Conservation (phyloP, 202 grass and related monocot genomes). For the Schoenoplectus triqueter region DNA sequence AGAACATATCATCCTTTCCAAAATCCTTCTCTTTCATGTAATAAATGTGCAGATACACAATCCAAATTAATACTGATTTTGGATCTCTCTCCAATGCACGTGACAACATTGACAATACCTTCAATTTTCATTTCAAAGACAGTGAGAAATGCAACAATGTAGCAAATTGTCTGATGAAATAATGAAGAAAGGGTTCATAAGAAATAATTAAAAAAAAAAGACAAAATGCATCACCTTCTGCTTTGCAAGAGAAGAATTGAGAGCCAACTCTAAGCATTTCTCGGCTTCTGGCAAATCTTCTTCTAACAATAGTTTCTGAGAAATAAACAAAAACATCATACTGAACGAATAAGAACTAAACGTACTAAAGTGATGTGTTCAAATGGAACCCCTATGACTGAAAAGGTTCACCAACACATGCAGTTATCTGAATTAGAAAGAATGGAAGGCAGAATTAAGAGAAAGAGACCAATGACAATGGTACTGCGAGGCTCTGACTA, state of each 20-base stretch:
- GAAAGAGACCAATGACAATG: background rate
- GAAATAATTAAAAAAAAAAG: constrained; percentile 31
- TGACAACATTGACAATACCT: constrained; percentile 81
- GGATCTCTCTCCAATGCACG: constrained; percentile 82
- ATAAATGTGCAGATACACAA: constrained; percentile 97
- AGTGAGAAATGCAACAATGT: constrained; percentile 20
- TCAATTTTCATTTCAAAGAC: constrained; percentile 52
- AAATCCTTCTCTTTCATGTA: constrained; percentile 86
- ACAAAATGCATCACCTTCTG: constrained; percentile 62
- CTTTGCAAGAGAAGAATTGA: constrained; percentile 71
- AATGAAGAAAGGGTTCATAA: constrained; percentile 10
- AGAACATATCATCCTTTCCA: constrained; percentile 97
- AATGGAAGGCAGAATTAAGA: constrained; percentile 16
- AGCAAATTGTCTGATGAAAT: background rate
- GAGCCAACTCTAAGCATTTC: constrained; percentile 70
- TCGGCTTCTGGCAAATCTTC: constrained; percentile 84
- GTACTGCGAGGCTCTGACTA: background rate
- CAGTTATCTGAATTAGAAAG: background rate
- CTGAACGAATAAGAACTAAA: constrained; percentile 13
- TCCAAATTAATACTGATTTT: constrained; percentile 74
- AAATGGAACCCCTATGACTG: background rate
- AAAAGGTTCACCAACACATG: background rate
- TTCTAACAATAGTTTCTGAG: constrained; percentile 67
- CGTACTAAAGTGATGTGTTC: background rate
- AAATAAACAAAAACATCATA: constrained; percentile 44